phyloP scores from a whole-genome alignment of 306 rosid genomes.

The Urtica urens region DNA sequence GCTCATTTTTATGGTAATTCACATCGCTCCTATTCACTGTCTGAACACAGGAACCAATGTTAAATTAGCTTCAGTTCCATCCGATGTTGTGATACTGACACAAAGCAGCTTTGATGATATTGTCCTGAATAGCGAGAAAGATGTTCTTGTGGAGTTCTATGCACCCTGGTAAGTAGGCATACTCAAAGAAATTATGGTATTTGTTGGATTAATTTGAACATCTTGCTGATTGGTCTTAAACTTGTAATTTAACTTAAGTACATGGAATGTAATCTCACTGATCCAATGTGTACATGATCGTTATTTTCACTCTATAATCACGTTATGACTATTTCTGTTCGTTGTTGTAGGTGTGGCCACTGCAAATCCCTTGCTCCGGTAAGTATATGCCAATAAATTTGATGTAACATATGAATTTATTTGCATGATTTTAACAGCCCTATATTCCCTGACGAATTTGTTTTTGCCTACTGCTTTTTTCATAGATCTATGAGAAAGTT shows the following conservation, averaged over 20 bases:
- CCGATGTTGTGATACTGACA: constrained; percentile 52
- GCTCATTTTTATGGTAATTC: constrained; percentile 6
- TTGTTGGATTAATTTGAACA: too few species aligned
- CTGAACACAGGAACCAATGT: constrained; percentile 68
- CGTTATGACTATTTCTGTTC: not conserved
- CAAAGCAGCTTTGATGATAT: constrained; percentile 49
- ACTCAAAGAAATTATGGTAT: too few species aligned
- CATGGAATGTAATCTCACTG: too few species aligned
- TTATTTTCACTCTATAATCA: too few species aligned
- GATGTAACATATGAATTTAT: constrained; percentile 7
- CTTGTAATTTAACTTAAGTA: too few species aligned
- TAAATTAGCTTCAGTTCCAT: constrained; percentile 59
- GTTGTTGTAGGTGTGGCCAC: constrained; percentile 78
- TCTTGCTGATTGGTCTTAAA: too few species aligned
- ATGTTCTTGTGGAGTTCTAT: constrained; percentile 87
- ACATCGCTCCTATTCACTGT: constrained; percentile 3
- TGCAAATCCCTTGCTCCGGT: constrained; percentile 90
- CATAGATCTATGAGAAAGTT: constrained; percentile 71
- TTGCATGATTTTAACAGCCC: not conserved
- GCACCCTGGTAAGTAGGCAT: constrained; percentile 67
- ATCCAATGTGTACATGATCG: too few species aligned
- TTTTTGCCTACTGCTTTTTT: constrained; percentile 8
- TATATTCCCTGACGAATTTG: constrained; percentile 10
- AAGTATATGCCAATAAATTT: constrained; percentile 26
- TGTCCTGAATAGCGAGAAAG: constrained; percentile 66